Base-by-base conservation (phyloP, 345 rosid genomes). In the Salix dunnii region DNA sequence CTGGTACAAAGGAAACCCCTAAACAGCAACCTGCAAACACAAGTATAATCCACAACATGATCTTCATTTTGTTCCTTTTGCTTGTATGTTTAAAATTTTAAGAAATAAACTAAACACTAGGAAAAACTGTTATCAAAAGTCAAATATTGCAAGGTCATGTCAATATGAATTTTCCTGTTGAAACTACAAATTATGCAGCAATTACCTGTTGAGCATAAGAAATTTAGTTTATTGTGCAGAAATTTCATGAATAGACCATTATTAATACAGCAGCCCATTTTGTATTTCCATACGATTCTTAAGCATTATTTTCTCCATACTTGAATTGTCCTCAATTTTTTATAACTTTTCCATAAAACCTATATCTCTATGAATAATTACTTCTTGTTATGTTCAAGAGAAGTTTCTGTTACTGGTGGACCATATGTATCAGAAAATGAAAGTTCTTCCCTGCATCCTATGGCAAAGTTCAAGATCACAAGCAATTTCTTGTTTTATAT, bases 21-120 rank as follows among this genome's bases (percentile, higher is more conserved):
- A 82, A 18, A 6, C 79, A 42, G 78, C 71, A 66, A 30, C 84
- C 84, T 82, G 81, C 81, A 77, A 46, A 64, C 18, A 82, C 31
- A 36, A 28, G 36, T 31, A 64, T 64, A 27, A 21, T 68, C 77
- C 82, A 80, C 12, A 6, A 9, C 38, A 10, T 27, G 9, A 27
- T 42, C 66, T 53, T 23, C 13, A 43, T 4, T 18, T 8, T 16
- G 25, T n/a, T 43, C 38, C 18, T 36, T 12, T 13, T 53, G 28
- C 30, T 9, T 21, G 30, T 28, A 3, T 14, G 2, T 64, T 55
- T 62, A 55, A n/a, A 70, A 25, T 42, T 42, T 42, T 27, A 43
- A 27, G 17, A 14, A 69, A 5, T 25, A 30, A 14, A 27, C 2
- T 46, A 48, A 70, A 28, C 1, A 46, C 60, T 7, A 4, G 36